phyloP scores from a whole-genome alignment of 208 protist genomes.

The Lotmaria passim region DNA sequence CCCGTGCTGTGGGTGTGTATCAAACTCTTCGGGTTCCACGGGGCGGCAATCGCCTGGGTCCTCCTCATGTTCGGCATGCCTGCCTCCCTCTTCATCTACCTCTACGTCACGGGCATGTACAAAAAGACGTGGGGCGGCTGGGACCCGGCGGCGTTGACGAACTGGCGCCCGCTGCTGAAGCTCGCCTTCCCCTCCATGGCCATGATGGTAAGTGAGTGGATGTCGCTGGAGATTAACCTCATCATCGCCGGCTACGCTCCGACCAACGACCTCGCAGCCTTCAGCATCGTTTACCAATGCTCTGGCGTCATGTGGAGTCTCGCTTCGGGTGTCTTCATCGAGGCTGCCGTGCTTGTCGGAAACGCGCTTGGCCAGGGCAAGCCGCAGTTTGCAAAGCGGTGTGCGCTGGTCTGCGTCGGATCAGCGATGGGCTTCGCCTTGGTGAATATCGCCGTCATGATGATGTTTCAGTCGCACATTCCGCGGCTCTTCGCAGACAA shows the following conservation, averaged over 20 bases:
- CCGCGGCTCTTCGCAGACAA: conserved; percentile 59
- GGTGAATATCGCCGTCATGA: conserved; percentile 51
- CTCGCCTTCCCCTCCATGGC: conserved; percentile 78
- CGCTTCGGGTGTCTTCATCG: conserved; percentile 75
- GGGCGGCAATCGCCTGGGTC: conserved; percentile 62
- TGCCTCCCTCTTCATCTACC: conserved; percentile 56
- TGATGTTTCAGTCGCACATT: conserved; percentile 43
- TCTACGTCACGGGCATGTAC: conserved; percentile 65
- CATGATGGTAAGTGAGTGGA: conserved; percentile 87
- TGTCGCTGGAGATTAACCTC: conserved; percentile 73
- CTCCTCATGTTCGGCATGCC: conserved; percentile 71
- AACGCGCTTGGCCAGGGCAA: conserved; percentile 69
- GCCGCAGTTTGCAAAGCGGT: conserved; percentile 55
- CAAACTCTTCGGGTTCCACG: conserved; percentile 56
- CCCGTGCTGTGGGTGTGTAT: conserved; percentile 59
- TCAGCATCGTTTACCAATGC: conserved; percentile 70
- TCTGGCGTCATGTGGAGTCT: conserved; percentile 67
- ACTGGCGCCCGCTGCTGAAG: conserved; percentile 65
- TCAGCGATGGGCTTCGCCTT: conserved; percentile 31
- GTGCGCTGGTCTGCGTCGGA: conserved; percentile 47
- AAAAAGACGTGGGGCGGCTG: conserved; percentile 76
- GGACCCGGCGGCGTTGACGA: conserved; percentile 52
- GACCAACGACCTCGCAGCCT: conserved; percentile 66
- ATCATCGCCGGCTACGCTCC: conserved; percentile 69
- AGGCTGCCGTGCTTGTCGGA: conserved; percentile 72